These are phyloP conservation scores for Phytophthora agathidicida DNA, from an alignment of 352 stramenopile species.

Conservation along the genomic window DNA sequence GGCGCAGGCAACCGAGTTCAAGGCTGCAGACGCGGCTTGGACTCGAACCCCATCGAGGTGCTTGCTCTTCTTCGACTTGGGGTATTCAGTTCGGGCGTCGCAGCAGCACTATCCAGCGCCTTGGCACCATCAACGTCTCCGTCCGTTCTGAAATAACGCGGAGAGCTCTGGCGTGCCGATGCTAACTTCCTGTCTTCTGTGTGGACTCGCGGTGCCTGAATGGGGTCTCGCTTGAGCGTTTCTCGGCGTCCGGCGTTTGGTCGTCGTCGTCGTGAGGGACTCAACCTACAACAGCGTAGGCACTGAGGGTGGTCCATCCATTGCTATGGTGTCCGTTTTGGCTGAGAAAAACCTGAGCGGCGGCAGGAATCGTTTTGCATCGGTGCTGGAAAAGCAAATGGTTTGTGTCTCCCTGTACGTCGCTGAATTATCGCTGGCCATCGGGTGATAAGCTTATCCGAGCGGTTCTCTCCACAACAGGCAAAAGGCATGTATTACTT, in stretches of 20 bases:
- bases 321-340: conserved; percentile 2
- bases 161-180: conserved; percentile 27
- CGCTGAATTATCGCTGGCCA: conserved; percentile 14
- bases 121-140: conserved; percentile 6
- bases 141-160: conserved; percentile 13
- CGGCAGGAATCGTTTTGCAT: not conserved
- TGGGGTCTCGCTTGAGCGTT: not conserved
- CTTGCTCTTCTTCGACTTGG: too few species aligned
- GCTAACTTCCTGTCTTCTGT: not conserved
- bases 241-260: conserved; percentile 15
- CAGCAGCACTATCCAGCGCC: conserved; percentile 12
- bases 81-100: conserved; percentile 13
- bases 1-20: conserved; percentile 10
- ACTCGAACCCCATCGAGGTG: too few species aligned
- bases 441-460: conserved; percentile 24
- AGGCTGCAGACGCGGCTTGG: conserved; percentile 11
- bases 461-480: conserved; percentile 18
- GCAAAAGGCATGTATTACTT: conserved; percentile 16
- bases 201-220: not conserved
- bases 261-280: conserved; percentile 4
- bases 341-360: conserved; percentile 1
- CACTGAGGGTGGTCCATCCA: not conserved
- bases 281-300: too few species aligned
- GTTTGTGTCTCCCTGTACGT: too few species aligned
- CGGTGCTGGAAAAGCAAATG: conserved; percentile 15